These are phyloP conservation scores for Aspergillus melleus DNA, from an alignment of 2,329 filamentous ascomycete species.

Conservation along the genomic window DNA sequence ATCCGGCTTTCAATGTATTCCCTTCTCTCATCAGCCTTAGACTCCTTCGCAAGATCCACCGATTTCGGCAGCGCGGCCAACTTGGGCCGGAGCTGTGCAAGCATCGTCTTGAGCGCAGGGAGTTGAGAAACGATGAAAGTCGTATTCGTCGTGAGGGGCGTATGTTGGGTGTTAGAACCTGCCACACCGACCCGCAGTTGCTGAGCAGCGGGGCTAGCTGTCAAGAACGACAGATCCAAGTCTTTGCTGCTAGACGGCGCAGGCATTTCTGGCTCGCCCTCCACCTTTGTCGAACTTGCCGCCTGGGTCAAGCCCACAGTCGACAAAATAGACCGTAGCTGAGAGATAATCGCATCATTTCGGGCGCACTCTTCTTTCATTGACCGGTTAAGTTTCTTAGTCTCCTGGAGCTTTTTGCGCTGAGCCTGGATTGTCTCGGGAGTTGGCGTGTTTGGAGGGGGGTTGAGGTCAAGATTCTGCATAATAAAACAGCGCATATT, in stretches of 20 bases:
- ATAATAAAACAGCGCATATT: neutral
- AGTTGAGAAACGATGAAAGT: conserved; percentile 80
- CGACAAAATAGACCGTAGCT: conserved; percentile 62
- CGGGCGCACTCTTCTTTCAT: conserved; percentile 68
- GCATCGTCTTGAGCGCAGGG: conserved; percentile 70
- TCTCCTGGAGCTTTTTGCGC: conserved; percentile 73
- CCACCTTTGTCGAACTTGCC: conserved; percentile 16
- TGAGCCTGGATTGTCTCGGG: conserved; percentile 70
- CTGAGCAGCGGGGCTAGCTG: conserved; percentile 49
- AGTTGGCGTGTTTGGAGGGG: conserved; percentile 50
- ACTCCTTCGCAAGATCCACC: conserved; percentile 42
- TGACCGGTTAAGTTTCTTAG: conserved; percentile 69
- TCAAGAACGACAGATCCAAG: conserved; percentile 57
- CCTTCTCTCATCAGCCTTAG: conserved; percentile 69
- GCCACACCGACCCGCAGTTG: conserved; percentile 47
- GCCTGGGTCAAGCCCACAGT: conserved; percentile 18
- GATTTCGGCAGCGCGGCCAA: conserved; percentile 49
- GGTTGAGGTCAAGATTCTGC: conserved; percentile 40
- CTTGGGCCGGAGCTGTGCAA: conserved; percentile 67
- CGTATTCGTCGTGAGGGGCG: conserved; percentile 48
- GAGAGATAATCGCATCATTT: conserved; percentile 69
- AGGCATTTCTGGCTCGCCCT: conserved; percentile 15
- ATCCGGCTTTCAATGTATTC: conserved; percentile 84
- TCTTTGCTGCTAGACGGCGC: conserved; percentile 23
- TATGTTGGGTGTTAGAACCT: conserved; percentile 36